Conservation (phyloP, 441 rosid species). For the Rhodomyrtus psidioides region DNA sequence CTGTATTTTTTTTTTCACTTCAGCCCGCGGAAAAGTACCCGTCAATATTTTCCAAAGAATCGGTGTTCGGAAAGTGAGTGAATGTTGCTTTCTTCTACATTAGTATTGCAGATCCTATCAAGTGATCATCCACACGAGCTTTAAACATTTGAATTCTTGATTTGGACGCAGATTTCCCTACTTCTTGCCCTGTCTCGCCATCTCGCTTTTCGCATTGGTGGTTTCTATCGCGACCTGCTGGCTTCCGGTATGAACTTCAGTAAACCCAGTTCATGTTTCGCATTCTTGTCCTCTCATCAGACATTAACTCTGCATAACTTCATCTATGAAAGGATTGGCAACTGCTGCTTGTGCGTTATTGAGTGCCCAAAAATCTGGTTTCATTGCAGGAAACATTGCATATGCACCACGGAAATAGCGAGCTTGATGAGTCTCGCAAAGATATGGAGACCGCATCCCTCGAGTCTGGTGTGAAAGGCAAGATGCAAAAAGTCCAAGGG, state of each 20-base stretch:
- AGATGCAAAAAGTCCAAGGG: slow-evolving; percentile 6
- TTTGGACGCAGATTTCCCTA: slow-evolving; percentile 66
- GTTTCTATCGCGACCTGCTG: slow-evolving; percentile 42
- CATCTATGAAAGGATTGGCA: not conserved
- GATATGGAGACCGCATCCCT: slow-evolving; percentile 13
- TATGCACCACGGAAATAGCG: slow-evolving; percentile 28
- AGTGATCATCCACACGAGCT: not conserved
- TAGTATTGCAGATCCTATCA: not conserved
- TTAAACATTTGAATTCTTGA: not conserved
- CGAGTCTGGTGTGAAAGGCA: slow-evolving; percentile 16
- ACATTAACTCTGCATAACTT: not conserved
- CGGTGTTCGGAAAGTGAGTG: slow-evolving; percentile 65
- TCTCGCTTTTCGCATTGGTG: slow-evolving; percentile 54
- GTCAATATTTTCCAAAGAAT: slow-evolving; percentile 50
- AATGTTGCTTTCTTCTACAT: not conserved
- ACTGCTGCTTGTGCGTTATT: not conserved
- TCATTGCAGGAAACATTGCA: slow-evolving; percentile 64
- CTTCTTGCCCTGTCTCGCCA: slow-evolving; percentile 63
- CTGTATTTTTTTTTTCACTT: not conserved
- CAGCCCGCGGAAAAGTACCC: slow-evolving; percentile 92
- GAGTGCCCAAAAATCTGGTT: not conserved
- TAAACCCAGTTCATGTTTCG: not conserved
- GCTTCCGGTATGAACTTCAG: slow-evolving; percentile 58
- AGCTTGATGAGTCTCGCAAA: slow-evolving; percentile 23
- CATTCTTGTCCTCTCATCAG: not conserved